phyloP scores from a whole-genome alignment of 1,284 basidiomycete species.

The Ganoderma lucidum region DNA sequence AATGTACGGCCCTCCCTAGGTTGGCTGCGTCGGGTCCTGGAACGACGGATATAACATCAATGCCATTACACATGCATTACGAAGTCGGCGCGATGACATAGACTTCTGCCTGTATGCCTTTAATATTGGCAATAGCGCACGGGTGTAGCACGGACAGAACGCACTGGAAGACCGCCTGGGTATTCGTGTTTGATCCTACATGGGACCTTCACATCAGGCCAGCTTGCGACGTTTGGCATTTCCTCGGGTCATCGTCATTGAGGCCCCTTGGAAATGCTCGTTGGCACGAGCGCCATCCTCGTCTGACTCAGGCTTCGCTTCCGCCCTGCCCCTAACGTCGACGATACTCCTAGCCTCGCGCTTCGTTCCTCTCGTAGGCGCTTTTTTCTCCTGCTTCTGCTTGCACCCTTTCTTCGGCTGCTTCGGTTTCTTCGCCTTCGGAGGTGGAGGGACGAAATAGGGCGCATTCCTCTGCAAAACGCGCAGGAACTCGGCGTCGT shows the following conservation, averaged over 20 bases:
- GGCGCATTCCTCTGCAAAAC: constrained; percentile 10
- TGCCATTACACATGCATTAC: not conserved
- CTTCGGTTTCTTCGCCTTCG: not conserved
- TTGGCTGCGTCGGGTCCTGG: not conserved
- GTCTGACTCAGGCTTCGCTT: not conserved
- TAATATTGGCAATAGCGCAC: not conserved
- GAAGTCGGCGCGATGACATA: not conserved
- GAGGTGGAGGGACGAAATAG: not conserved
- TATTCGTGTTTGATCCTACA: not conserved
- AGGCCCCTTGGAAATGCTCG: not conserved
- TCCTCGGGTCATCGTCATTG: not conserved
- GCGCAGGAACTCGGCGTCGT: constrained; percentile 15
- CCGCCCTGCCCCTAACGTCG: not conserved
- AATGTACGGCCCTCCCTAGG: not conserved
- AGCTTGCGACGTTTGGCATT: not conserved
- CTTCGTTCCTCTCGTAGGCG: not conserved
- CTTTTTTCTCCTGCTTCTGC: not conserved
- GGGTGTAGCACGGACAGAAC: not conserved
- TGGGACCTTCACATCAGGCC: not conserved
- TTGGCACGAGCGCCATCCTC: not conserved
- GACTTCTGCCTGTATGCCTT: no score
- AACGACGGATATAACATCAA: not conserved
- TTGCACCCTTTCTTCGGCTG: not conserved
- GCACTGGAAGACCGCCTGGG: not conserved
- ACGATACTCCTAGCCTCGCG: not conserved